Evolutionary conservation across 805 yeast genomes (phyloP), one percentile per base, ranked within the genome.

Genomic region (Kuraishia floccosa): DNA sequence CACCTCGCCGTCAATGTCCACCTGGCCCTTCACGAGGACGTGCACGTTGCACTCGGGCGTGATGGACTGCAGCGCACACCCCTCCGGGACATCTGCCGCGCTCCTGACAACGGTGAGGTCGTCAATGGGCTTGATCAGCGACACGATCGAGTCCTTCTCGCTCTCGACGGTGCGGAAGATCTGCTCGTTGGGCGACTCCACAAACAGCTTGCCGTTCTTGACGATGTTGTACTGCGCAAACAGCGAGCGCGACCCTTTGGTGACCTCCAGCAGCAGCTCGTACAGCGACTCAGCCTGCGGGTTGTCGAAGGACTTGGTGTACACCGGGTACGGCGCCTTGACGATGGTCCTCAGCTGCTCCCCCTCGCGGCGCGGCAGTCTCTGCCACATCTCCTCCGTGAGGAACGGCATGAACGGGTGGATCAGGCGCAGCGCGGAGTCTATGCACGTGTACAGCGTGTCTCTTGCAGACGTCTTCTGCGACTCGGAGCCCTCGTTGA

Each of bases 361-460:
- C 32, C 75, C 61, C 6, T 72, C 68, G 52, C 96, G 76, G 49
- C 81, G 79, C 46, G 97, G 97, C 49, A 91, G 65, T 60, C 97
- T 83, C 65, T 91, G 98, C 96, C 96, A 91, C 83, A 91, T 74
- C 67, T 91, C 98, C 60, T 91, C 98, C 29, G 97, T 79, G 43
- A 91, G 65, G 54, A 74, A 91, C 24, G 98, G 98, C 98, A 91
- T 91, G 67, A 85, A 91, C 54, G 98, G 98, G 54, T 89, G 97
- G 44, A 89, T 91, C 63, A 91, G 54, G 54, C 70, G 78, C 63
- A 89, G 70, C 8, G 96, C 96, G 42, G 81, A 82, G 49, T 91
- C 97, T 44, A 89, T 68, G 62, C 94, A 73, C 22, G 91, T 83
- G 73, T 86, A 91, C 43, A 91, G 68, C 16, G 97, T 91, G 55